Percentiles rank a stretch among this genome's conserved stretches.
These are phyloP conservation scores for Kwoniella newhampshirensis DNA, from an alignment of 768 basidiomycete genomes.

Conservation along the genomic window DNA sequence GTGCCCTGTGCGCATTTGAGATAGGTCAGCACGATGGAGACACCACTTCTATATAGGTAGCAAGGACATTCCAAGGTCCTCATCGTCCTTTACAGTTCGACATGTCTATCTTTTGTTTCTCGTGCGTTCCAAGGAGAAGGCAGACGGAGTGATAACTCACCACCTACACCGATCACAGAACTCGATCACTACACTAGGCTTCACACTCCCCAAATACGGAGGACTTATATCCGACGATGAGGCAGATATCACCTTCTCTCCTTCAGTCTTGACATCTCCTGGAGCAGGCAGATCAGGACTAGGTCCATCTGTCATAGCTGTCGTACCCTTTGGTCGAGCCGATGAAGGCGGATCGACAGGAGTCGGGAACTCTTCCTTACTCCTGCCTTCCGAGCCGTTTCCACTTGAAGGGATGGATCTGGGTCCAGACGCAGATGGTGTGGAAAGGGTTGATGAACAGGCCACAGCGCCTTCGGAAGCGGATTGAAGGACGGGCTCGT, in stretches of 20 bases:
- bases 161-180: constrained; percentile 92
- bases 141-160: constrained; percentile 55
- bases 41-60: too few relatives aligned
- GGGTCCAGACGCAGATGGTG: too few relatives aligned
- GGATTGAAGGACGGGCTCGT: not conserved
- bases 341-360: constrained; percentile 10
- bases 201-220: constrained; percentile 5
- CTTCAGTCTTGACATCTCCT: not conserved
- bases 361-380: constrained; percentile 1
- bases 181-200: constrained; percentile 74
- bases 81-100: too few relatives aligned
- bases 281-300: constrained; percentile 6
- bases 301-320: not conserved
- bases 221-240: not conserved
- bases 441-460: not conserved
- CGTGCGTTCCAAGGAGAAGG: too few relatives aligned
- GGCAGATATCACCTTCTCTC: too few relatives aligned
- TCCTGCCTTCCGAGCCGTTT: too few relatives aligned
- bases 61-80: too few relatives aligned
- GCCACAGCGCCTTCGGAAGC: constrained; percentile 1
- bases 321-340: constrained; percentile 6
- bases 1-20: constrained; percentile 70
- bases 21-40: too few relatives aligned
- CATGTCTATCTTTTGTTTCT: too few relatives aligned
- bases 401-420: too few relatives aligned